Conservation (phyloP, 129 eudicot genomes). For the Lactuca sativa region DNA sequence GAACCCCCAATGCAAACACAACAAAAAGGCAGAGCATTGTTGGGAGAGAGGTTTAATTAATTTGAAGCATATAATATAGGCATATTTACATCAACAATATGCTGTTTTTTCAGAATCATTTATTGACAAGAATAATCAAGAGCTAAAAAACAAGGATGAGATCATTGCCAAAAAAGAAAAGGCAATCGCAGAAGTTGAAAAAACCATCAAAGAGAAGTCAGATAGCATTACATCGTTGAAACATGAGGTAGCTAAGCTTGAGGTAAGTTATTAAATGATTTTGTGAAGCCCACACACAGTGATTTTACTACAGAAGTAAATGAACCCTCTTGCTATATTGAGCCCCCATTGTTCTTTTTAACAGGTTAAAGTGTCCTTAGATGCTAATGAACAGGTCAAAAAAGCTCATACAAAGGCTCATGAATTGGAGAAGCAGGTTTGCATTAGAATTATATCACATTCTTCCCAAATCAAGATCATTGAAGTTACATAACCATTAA, state of each 20-base stretch:
- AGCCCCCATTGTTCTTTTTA: slow-evolving; percentile 9
- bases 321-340: slow-evolving; percentile 5
- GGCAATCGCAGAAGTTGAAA: slow-evolving; percentile 43
- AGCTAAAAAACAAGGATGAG: slow-evolving; percentile 59
- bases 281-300: neutral
- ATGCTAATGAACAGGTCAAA: slow-evolving; percentile 49
- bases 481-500: neutral
- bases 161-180: slow-evolving; percentile 34
- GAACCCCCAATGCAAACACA: too few relatives aligned
- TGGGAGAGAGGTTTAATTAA: neutral
- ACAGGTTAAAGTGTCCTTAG: slow-evolving; percentile 50
- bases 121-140: slow-evolving; percentile 48
- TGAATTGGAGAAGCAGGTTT: slow-evolving; percentile 72
- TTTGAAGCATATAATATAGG: neutral
- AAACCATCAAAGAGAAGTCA: slow-evolving; percentile 47
- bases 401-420: slow-evolving; percentile 48
- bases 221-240: slow-evolving; percentile 48
- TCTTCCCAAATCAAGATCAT: neutral
- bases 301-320: neutral
- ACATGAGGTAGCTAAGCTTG: slow-evolving; percentile 46
- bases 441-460: neutral
- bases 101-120: slow-evolving; percentile 44
- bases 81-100: neutral
- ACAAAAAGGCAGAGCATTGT: too few relatives aligned
- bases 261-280: slow-evolving; percentile 29